A percentile compares a stretch with the other conserved stretches of the same genome.
Conservation (phyloP, 2,329 filamentous ascomycete species). For the Aspergillus neoniger region DNA sequence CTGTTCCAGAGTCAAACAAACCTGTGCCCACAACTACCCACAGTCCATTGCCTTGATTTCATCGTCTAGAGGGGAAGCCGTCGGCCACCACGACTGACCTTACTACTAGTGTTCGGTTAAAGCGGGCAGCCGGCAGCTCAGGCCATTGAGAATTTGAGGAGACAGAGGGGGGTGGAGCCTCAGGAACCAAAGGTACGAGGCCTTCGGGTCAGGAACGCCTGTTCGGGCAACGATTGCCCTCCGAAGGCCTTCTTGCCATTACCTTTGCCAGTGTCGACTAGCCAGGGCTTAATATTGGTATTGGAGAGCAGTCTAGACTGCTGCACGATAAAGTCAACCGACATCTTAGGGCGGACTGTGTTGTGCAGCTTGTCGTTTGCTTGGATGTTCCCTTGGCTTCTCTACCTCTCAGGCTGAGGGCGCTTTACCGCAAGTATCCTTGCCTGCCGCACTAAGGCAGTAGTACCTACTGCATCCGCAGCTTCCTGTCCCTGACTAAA, state of each 20-base stretch:
- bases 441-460: conserved; percentile 1
- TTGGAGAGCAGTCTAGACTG: conserved; percentile 2
- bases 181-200: conserved; percentile 16
- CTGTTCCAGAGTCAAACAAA: conserved; percentile 9
- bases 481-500: conserved; percentile 12
- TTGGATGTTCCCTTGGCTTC: not conserved
- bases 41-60: not conserved
- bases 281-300: conserved; percentile 2
- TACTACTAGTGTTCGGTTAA: conserved; percentile 12
- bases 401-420: not conserved
- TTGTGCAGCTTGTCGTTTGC: not conserved
- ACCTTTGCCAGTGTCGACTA: conserved; percentile 1
- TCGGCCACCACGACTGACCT: not conserved
- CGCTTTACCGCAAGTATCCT: not conserved
- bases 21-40: not conserved
- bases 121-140: conserved; percentile 16
- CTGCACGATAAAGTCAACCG: not conserved
- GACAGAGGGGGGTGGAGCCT: conserved; percentile 9
- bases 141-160: conserved; percentile 11
- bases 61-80: not conserved
- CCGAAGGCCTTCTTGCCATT: not conserved
- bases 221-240: conserved; percentile 19
- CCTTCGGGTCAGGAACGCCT: conserved; percentile 18
- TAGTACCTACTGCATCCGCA: conserved; percentile 4
- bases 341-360: not conserved